These are phyloP conservation scores for Crithidia expoeki DNA, from an alignment of 208 protist genomes.

Conservation along the genomic window DNA sequence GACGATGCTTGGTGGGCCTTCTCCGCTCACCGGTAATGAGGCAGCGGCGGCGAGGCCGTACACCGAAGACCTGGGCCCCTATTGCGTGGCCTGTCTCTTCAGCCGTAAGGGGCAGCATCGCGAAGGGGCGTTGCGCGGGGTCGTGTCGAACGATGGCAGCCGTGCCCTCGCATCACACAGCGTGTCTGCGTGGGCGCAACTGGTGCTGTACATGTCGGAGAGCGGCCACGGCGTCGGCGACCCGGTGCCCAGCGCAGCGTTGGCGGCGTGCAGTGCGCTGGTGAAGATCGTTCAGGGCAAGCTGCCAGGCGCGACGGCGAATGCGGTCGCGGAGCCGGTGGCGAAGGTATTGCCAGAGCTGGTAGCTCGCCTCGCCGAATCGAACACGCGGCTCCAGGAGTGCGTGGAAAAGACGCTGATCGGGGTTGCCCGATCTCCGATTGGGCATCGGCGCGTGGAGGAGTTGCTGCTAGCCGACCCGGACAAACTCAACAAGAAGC, in stretches of 20 bases:
- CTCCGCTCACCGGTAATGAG: constrained; percentile 45
- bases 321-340: constrained; percentile 30
- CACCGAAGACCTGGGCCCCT: constrained; percentile 71
- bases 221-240: constrained; percentile 77
- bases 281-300: constrained; percentile 53
- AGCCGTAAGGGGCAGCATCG: constrained; percentile 64
- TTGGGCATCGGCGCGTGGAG: constrained; percentile 61
- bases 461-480: constrained; percentile 59
- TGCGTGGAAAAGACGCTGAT: constrained; percentile 55
- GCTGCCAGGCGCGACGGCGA: constrained; percentile 32
- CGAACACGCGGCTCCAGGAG: constrained; percentile 77
- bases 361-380: constrained; percentile 73
- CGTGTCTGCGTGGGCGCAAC: constrained; percentile 25
- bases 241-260: constrained; percentile 62
- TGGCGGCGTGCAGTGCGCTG: constrained; percentile 73
- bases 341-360: constrained; percentile 50
- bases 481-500: constrained; percentile 69
- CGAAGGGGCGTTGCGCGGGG: constrained; percentile 75
- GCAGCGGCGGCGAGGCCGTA: constrained; percentile 44
- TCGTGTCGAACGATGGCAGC: constrained; percentile 54
- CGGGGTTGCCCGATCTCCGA: constrained; percentile 47
- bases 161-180: constrained; percentile 51
- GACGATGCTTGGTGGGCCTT: constrained; percentile 38
- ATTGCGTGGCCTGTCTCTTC: constrained; percentile 77
- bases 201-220: constrained; percentile 69